Evolutionary conservation across 768 basidiomycete species (phyloP).

Genomic region (Rhizopogon vesiculosus): DNA sequence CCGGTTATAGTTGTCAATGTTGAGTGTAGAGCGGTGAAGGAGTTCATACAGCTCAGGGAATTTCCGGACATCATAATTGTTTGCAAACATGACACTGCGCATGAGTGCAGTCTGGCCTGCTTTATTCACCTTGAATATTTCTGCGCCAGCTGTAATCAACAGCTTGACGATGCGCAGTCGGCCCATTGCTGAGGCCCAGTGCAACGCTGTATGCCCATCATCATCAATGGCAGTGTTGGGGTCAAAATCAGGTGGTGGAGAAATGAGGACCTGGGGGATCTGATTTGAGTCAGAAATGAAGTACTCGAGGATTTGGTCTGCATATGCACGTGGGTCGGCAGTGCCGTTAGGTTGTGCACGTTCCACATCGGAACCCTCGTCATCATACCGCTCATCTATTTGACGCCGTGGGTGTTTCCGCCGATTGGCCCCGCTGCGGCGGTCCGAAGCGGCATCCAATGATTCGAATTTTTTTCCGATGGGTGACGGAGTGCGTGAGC

Average conservation of each 20-base stretch:
- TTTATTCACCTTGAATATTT: conserved; percentile 95
- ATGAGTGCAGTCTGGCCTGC: conserved; percentile 96
- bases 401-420: conserved; percentile 47
- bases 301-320: conserved; percentile 95
- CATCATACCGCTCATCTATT: conserved; percentile 40
- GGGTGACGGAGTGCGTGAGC: conserved; percentile 92
- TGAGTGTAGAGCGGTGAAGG: conserved; percentile 94
- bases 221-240: conserved; percentile 97
- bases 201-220: conserved; percentile 93
- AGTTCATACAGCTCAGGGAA: conserved; percentile 97
- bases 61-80: conserved; percentile 99
- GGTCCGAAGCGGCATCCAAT: conserved; percentile 14
- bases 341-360: conserved; percentile 36
- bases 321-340: conserved; percentile 68
- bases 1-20: conserved; percentile 96
- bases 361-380: conserved; percentile 40
- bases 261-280: conserved; percentile 81
- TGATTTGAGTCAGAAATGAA: conserved; percentile 97
- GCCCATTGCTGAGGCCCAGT: conserved; percentile 99
- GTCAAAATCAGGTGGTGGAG: conserved; percentile 88
- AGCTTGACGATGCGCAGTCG: conserved; percentile 94
- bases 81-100: conserved; percentile 99
- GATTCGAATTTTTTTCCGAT: conserved; percentile 46
- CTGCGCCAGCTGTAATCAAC: conserved; percentile 88
- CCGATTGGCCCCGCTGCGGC: conserved; percentile 30